Evolutionary conservation across 139 green algal genomes (phyloP).

Genomic region (Chlorella sp.): DNA sequence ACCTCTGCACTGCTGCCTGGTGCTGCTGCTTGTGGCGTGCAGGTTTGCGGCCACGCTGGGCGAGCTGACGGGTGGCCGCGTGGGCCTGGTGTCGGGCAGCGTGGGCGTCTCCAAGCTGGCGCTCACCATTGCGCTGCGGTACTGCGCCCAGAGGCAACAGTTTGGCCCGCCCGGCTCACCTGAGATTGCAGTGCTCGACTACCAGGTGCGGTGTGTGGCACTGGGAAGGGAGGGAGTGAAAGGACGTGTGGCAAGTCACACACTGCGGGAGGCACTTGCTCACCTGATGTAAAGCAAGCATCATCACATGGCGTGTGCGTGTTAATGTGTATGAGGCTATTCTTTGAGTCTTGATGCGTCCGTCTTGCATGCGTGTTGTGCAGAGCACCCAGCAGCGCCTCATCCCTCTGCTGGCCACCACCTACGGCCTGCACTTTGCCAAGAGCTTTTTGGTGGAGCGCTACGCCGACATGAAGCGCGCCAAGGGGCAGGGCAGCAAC

Average conservation of each 20-base stretch:
- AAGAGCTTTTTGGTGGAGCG: constrained; percentile 25
- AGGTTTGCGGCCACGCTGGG: constrained; percentile 78
- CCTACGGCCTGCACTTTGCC: constrained; percentile 69
- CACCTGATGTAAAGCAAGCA: too few species aligned
- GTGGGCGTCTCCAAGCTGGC: constrained; percentile 66
- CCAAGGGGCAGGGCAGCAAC: constrained; percentile 23
- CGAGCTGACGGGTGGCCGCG: constrained; percentile 77
- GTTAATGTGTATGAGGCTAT: neutral
- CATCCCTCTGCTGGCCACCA: constrained; percentile 71
- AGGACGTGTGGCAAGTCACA: too few species aligned
- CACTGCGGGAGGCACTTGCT: too few species aligned
- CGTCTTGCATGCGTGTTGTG: neutral
- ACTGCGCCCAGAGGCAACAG: constrained; percentile 67
- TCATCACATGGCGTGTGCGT: too few species aligned
- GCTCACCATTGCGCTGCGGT: constrained; percentile 67
- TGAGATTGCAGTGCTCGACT: constrained; percentile 77
- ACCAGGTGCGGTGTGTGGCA: constrained; percentile 30
- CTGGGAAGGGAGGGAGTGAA: too few species aligned
- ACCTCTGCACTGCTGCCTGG: too few species aligned
- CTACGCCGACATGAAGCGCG: constrained; percentile 72
- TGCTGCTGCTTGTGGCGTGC: too few species aligned
- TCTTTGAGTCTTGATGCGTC: neutral
- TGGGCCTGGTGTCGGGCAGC: constrained; percentile 61
- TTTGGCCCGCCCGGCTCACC: constrained; percentile 67
- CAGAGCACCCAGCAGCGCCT: constrained; percentile 63